Evolutionary conservation across 1,284 basidiomycete species (phyloP), one percentile per base, ranked within the genome.

Genomic region (Afroboletus lepidellus): DNA sequence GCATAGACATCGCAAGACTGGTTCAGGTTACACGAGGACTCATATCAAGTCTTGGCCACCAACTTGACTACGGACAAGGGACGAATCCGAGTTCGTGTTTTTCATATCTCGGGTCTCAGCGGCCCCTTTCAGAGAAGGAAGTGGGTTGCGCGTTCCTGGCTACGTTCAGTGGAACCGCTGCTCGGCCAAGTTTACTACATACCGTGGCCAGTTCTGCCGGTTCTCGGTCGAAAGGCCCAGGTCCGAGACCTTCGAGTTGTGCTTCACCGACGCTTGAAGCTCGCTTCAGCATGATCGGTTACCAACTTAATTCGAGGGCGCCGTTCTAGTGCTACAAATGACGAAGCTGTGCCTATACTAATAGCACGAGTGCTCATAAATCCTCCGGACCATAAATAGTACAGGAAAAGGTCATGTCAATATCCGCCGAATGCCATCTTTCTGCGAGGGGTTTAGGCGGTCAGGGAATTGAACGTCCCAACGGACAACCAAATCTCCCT

Each of bases 391-490:
- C 43, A 33, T 32, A 48, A 24, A 38, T 39, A 45, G 21, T 41
- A 36, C 45, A 16, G 44, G 43, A 32, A 34, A 44, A 12, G 41
- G 34, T 70, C 63, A 86, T 51, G 50, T 69, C 55, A 92, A 69
- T 45, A 90, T 79, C 70, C 87, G 92, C 69, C 82, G 76, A 41
- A 96, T 64, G 1, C 80, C 89, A 64, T 92, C 88, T 72, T 89
- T 91, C 73, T 96, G 92, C 24, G 78, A 70, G 5, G 79, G 67
- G 7, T 87, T 87, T 53, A 97, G 65, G 32, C 81, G 75, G 37
- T 83, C 79, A 1, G 94, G 94, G 80, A 97, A 96, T 29, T 81
- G 76, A 24, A 96, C 80, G 49, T 94, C 85, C 88, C 92, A 92
- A 55, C 80, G 81, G 45, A 96, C 79, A 43, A 90, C 76, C 48